A percentile compares a stretch with the other conserved stretches of the same genome.
Evolutionary conservation across 2,329 filamentous ascomycete species (phyloP).

Genomic region (Xylaria sp.): DNA sequence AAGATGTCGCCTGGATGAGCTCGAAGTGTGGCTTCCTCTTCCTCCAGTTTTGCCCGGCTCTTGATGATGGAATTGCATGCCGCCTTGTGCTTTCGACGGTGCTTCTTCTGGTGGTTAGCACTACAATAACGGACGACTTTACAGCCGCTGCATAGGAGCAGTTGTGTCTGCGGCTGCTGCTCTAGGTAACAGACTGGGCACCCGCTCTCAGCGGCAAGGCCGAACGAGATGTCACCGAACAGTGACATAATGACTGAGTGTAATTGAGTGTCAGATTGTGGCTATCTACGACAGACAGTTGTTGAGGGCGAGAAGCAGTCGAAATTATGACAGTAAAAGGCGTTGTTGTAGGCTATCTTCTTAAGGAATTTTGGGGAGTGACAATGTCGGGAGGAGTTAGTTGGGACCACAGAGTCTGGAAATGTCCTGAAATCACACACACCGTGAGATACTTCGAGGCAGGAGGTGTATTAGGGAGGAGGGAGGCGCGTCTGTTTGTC

Average conservation of each 20-base stretch:
- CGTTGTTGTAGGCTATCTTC: slow-evolving; percentile 10
- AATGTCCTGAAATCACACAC: slow-evolving; percentile 5
- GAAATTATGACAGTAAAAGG: slow-evolving; percentile 16
- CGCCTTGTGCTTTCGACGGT: slow-evolving; percentile 42
- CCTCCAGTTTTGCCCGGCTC: slow-evolving; percentile 32
- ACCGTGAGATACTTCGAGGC: not conserved
- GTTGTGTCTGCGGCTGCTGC: slow-evolving; percentile 14
- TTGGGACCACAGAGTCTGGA: not conserved
- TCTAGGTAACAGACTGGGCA: slow-evolving; percentile 31
- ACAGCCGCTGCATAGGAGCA: slow-evolving; percentile 42
- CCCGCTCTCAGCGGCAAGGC: slow-evolving; percentile 23
- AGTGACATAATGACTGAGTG: slow-evolving; percentile 17
- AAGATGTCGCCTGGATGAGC: slow-evolving; percentile 23
- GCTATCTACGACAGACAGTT: slow-evolving; percentile 19
- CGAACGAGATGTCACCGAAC: slow-evolving; percentile 18
- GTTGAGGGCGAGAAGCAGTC: slow-evolving; percentile 3
- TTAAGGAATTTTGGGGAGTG: not conserved
- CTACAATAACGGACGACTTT: slow-evolving; percentile 45
- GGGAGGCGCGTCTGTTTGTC: slow-evolving; percentile 3
- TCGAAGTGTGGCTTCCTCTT: slow-evolving; percentile 41
- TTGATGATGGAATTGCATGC: slow-evolving; percentile 41
- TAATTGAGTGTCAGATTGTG: slow-evolving; percentile 15
- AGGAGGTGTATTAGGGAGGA: slow-evolving; percentile 1
- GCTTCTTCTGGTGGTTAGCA: slow-evolving; percentile 39
- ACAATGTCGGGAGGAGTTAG: slow-evolving; percentile 6